Conservation (phyloP, 257 asterid species). For the Solanum neorickii region DNA sequence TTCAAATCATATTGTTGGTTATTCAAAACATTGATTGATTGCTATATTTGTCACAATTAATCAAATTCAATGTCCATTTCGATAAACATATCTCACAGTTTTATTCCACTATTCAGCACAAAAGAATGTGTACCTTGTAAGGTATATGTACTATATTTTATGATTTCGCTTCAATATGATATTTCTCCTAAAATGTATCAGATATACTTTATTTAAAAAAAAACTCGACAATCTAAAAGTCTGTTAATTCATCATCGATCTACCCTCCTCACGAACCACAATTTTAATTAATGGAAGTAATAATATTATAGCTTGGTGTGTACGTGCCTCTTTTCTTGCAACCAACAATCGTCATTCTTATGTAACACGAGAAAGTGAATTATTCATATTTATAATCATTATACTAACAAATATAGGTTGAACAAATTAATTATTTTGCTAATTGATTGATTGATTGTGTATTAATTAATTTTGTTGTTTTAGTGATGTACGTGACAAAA, state of each 20-base stretch:
- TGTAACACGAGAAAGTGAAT: neutral
- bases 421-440: neutral
- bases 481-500: neutral
- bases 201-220: neutral
- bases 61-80: neutral
- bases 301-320: neutral
- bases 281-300: neutral
- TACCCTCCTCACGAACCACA: rapidly evolving
- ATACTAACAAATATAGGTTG: neutral
- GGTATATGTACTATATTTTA: neutral
- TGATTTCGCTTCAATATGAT: no score
- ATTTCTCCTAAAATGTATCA: no score
- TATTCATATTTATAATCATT: neutral
- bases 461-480: neutral
- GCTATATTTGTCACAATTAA: neutral
- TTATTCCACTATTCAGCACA: rapidly evolving
- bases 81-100: neutral
- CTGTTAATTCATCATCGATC: neutral
- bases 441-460: neutral
- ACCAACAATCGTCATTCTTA: neutral
- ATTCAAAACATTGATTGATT: neutral
- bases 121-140: neutral
- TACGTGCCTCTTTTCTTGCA: neutral
- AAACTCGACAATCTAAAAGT: neutral
- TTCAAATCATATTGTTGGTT: neutral